Base-by-base conservation (phyloP, 2,329 filamentous ascomycete species). In the Cryphonectria naterciae region DNA sequence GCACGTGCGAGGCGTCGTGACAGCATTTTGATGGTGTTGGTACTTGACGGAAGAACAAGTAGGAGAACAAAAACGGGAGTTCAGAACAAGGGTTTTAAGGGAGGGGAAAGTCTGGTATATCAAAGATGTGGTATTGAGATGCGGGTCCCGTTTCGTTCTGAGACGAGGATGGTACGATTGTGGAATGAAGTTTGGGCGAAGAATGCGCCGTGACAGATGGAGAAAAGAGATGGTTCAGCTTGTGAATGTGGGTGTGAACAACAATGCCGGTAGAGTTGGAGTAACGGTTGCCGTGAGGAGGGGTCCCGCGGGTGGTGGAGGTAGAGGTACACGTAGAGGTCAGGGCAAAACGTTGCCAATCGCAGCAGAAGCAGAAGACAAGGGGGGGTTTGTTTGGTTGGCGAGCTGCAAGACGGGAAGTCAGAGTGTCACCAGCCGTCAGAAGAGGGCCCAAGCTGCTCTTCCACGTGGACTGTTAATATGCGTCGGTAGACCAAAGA, bases 1-100 rank as follows among this genome's bases (percentile, higher is more conserved):
- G 80, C 77, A 75, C 84, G 86, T 75, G 85, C 77, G 75, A 89
- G 79, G 77, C 85, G 85, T 77, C 82, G 83, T 74, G 83, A 83
- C 75, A 87, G 79, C 86, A 87, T 88, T 73, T 78, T 77, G 80
- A 77, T 73, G 78, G 76, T 75, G 85, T 72, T 76, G 17, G n/a
- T 61, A 43, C 37, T 54, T 37, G 46, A n/a, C 19, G 37, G n/a
- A 35, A 5, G 37, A 60, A 49, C 17, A 58, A n/a, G 19, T 35
- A 41, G 66, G 71, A n/a, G 56, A 66, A 66, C 58, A 65, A 70
- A 66, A 65, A 52, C 60, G 49, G 62, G 62, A 66, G 62, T 46
- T 41, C 61, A 41, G 67, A 65, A 68, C 61, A 11, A 71, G 56
- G 54, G 61, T 69, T 25, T 58, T n/a, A 68, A 43, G 39, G 35